Conservation (phyloP, 345 rosid genomes). For the Eucalyptus sp. region DNA sequence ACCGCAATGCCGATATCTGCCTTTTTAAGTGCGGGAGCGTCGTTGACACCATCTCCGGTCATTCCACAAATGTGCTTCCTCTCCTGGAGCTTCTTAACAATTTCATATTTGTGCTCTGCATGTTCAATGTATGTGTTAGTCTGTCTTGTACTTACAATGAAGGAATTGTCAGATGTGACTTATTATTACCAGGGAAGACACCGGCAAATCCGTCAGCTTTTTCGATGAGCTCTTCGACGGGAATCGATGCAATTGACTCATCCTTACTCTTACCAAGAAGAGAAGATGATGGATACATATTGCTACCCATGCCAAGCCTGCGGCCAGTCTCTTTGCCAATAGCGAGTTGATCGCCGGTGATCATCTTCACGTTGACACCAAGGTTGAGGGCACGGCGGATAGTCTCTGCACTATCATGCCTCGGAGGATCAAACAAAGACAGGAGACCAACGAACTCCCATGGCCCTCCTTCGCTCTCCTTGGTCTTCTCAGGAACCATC, state of each 20-base stretch:
- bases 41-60: conserved; percentile 32
- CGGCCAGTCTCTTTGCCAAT: conserved; percentile 29
- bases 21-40: conserved; percentile 26
- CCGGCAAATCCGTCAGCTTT: conserved; percentile 30
- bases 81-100: conserved; percentile 23
- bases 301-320: conserved; percentile 26
- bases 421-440: conserved; percentile 39
- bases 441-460: conserved; percentile 41
- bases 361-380: conserved; percentile 33
- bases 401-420: conserved; percentile 28
- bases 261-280: conserved; percentile 18
- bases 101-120: conserved; percentile 25
- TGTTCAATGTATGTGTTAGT: not conserved
- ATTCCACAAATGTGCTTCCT: conserved; percentile 25
- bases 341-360: conserved; percentile 24
- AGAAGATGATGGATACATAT: conserved; percentile 27
- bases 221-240: conserved; percentile 18
- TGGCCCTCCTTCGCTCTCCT: conserved; percentile 24
- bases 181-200: conserved; percentile 12
- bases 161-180: not conserved
- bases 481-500: conserved; percentile 26
- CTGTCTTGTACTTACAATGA: not conserved
- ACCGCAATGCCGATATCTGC: conserved; percentile 29
- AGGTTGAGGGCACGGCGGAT: conserved; percentile 26
- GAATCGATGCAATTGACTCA: conserved; percentile 7